Evolutionary conservation across 208 protist species (phyloP), one percentile per base, ranked within the genome.

Genomic region (Trypanosoma boissoni): DNA sequence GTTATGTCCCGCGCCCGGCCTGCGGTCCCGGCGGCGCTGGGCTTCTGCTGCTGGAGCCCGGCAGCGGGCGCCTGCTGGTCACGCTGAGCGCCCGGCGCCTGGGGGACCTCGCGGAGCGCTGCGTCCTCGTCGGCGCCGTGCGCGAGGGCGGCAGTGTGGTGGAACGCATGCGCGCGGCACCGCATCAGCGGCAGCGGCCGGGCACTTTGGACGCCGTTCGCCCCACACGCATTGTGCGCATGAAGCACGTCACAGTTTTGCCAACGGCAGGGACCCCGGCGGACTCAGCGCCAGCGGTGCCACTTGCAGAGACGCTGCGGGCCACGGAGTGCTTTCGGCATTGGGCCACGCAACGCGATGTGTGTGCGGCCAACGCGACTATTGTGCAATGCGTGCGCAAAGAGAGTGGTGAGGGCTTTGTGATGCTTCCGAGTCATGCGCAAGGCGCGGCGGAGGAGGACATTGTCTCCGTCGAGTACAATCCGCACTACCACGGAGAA

Each of bases 241-340:
- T 94, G 16, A 80, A 83, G 58, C 78, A 83, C 23, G 72, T 64
- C 7, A 68, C 72, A 0, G 78, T 88, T 42, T 66, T 93, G 18
- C 72, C 78, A 36, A 88, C 86, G 4, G 68, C 69, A 2, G 82
- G 79, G 20, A 80, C 82, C 0, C 73, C 79, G 23, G 32, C 39
- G 45, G 60, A 85, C 21, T 72, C 31, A 14, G 16, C 27, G n/a
- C 14, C 10, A 3, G 42, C 28, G 14, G 27, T 29, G 3, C 46
- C 12, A 5, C 14, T 74, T 0, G 59, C n/a, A 2, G 9, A 18
- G 36, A 57, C 43, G 16, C 56, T 87, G 1, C 54, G 45, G 2
- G 31, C 49, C 10, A 64, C 70, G 0, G 83, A 76, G 9, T 90
- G 83, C 68, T 90, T 90, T 56, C 37, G 41, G 1, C 74, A 76